phyloP scores from a whole-genome alignment of 2,329 filamentous ascomycete genomes.

The Aschersonia sp. region DNA sequence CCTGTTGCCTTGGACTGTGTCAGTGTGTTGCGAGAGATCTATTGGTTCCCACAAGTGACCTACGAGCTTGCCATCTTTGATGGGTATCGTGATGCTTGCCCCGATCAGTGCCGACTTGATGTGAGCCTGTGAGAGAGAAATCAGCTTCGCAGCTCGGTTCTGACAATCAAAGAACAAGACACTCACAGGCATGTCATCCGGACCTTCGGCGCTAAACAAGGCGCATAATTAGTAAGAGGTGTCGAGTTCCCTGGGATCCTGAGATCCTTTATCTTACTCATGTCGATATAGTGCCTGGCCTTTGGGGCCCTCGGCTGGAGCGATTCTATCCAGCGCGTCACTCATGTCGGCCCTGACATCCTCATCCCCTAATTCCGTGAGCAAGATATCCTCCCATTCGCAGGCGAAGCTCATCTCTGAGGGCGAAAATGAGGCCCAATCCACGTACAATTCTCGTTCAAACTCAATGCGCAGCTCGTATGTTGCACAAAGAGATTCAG shows the following conservation, averaged over 20 bases:
- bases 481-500: slow-evolving; percentile 91
- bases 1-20: slow-evolving; percentile 34
- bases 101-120: slow-evolving; percentile 86
- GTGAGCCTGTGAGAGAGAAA: slow-evolving; percentile 47
- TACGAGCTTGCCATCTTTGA: slow-evolving; percentile 68
- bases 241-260: too few species aligned
- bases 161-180: background rate
- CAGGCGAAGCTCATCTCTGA: background rate
- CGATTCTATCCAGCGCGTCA: slow-evolving; percentile 82
- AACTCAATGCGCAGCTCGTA: slow-evolving; percentile 74
- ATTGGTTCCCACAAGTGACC: slow-evolving; percentile 10
- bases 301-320: slow-evolving; percentile 59
- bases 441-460: slow-evolving; percentile 73
- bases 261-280: slow-evolving; percentile 12
- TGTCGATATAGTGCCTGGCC: slow-evolving; percentile 70
- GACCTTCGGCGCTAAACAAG: slow-evolving; percentile 54
- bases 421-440: too few species aligned
- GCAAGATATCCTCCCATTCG: background rate
- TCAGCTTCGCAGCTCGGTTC: background rate
- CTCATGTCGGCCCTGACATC: slow-evolving; percentile 92
- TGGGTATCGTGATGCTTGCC: slow-evolving; percentile 80
- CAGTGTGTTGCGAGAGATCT: background rate
- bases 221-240: background rate
- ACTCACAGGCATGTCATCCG: slow-evolving; percentile 81
- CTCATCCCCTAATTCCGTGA: slow-evolving; percentile 34